Conservation (phyloP, 2,329 filamentous ascomycete species). For the Colletotrichum trifolii region DNA sequence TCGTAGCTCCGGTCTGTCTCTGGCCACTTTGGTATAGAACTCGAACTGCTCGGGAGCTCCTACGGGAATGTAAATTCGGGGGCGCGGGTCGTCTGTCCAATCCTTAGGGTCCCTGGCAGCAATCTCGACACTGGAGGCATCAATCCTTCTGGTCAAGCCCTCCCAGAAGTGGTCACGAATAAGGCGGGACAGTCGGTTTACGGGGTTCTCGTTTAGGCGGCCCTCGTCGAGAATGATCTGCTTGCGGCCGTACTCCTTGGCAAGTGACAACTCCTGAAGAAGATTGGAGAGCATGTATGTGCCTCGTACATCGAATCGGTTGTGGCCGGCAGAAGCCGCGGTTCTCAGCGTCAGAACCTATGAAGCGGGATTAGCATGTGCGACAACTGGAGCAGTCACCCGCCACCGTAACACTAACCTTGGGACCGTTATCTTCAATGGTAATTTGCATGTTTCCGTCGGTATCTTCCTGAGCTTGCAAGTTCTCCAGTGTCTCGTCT, state of each 20-base stretch:
- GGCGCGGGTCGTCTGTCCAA: slow-evolving; percentile 89
- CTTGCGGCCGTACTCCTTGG: slow-evolving; percentile 89
- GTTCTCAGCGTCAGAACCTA: slow-evolving; percentile 87
- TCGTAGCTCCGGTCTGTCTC: slow-evolving; percentile 82
- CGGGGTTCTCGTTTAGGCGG: slow-evolving; percentile 93
- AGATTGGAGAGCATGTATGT: slow-evolving; percentile 98
- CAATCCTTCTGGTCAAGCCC: slow-evolving; percentile 87
- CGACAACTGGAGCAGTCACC: not conserved
- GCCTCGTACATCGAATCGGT: slow-evolving; percentile 89
- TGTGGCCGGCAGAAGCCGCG: slow-evolving; percentile 85
- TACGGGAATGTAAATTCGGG: slow-evolving; percentile 88
- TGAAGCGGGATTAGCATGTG: slow-evolving; percentile 27
- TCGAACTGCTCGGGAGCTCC: slow-evolving; percentile 88
- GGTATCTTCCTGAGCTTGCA: slow-evolving; percentile 89
- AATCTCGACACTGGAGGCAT: slow-evolving; percentile 86
- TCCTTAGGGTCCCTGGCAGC: slow-evolving; percentile 94
- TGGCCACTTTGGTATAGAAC: slow-evolving; percentile 86
- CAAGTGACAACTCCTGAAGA: slow-evolving; percentile 91
- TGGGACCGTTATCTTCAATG: slow-evolving; percentile 93
- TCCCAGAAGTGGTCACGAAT: slow-evolving; percentile 95
- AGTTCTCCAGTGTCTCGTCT: slow-evolving; percentile 80
- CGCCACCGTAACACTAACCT: slow-evolving; percentile 63
- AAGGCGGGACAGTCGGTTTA: slow-evolving; percentile 85
- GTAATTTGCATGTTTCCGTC: slow-evolving; percentile 97
- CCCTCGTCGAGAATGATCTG: slow-evolving; percentile 92